A percentile compares a stretch with the other conserved stretches of the same genome.
Conservation (phyloP, 2,329 filamentous ascomycete species). For the Ophiostoma piceae region DNA sequence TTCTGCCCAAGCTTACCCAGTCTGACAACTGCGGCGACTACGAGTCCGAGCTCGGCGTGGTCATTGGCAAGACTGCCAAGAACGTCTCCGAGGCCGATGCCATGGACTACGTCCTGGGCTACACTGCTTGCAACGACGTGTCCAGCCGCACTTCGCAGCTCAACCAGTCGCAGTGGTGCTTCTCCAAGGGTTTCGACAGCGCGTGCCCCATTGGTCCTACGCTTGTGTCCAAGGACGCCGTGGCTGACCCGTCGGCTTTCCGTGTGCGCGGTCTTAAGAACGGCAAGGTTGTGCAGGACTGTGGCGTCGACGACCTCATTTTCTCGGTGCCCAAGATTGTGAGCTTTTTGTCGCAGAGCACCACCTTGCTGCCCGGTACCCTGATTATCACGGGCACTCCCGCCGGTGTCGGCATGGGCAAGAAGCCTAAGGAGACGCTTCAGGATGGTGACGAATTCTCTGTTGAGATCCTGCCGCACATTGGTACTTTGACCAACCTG, state of each 20-base stretch:
- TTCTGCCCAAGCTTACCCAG: constrained; percentile 51
- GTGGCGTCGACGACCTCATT: constrained; percentile 41
- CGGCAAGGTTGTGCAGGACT: constrained; percentile 25
- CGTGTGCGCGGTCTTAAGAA: constrained; percentile 45
- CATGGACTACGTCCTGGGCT: constrained; percentile 48
- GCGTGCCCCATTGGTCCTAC: constrained; percentile 50
- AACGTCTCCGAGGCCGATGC: constrained; percentile 43
- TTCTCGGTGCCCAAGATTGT: constrained; percentile 46
- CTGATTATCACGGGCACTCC: constrained; percentile 43
- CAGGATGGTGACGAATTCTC: constrained; percentile 40
- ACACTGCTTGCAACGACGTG: constrained; percentile 52
- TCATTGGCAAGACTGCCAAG: constrained; percentile 32
- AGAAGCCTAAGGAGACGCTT: constrained; percentile 37
- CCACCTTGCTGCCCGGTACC: constrained; percentile 38
- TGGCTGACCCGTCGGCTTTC: constrained; percentile 41
- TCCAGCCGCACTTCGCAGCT: constrained; percentile 46
- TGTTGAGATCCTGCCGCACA: constrained; percentile 41
- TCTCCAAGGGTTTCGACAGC: constrained; percentile 53
- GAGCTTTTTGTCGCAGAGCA: constrained; percentile 42
- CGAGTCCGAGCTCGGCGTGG: constrained; percentile 40
- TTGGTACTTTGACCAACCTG: constrained; percentile 41
- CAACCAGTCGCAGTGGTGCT: constrained; percentile 52
- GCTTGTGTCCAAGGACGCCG: constrained; percentile 38
- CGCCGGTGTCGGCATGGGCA: constrained; percentile 39
- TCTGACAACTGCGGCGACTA: constrained; percentile 37